Evolutionary conservation across 768 basidiomycete species (phyloP).

Genomic region (Leccinum imitatum): DNA sequence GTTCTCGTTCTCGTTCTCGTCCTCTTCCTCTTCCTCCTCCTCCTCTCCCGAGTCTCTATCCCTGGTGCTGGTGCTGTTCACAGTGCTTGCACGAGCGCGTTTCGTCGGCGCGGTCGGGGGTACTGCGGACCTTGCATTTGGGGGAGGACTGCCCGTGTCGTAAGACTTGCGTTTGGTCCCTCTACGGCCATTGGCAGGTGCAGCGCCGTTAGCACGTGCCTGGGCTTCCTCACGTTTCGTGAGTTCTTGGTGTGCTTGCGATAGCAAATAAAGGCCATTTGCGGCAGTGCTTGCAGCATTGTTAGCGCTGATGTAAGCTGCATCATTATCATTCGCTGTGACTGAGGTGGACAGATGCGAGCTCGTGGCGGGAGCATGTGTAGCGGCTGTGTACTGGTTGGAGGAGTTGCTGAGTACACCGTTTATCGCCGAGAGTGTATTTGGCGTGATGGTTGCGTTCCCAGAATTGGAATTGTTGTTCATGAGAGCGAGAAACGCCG

Average conservation of each 20-base stretch:
- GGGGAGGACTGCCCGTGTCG: slow-evolving; percentile 42
- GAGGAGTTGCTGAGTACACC: slow-evolving; percentile 59
- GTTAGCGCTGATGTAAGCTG: slow-evolving; percentile 43
- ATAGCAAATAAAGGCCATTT: slow-evolving; percentile 91
- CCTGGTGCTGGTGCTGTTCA: slow-evolving; percentile 29
- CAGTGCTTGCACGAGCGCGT: slow-evolving; percentile 40
- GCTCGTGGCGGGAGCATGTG: slow-evolving; percentile 34
- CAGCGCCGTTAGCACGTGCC: slow-evolving; percentile 51
- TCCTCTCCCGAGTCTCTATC: slow-evolving; percentile 39
- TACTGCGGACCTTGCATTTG: slow-evolving; percentile 23
- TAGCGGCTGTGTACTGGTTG: slow-evolving; percentile 26
- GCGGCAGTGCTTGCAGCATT: slow-evolving; percentile 71
- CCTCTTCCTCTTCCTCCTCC: slow-evolving; percentile 40
- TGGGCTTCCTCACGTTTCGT: slow-evolving; percentile 91
- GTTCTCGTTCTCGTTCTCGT: slow-evolving; percentile 42
- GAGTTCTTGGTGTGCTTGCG: slow-evolving; percentile 94
- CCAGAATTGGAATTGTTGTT: slow-evolving; percentile 44
- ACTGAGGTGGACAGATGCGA: slow-evolving; percentile 37
- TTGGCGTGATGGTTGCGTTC: slow-evolving; percentile 57
- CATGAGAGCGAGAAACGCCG: slow-evolving; percentile 91
- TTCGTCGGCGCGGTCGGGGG: slow-evolving; percentile 29
- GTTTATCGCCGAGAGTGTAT: slow-evolving; percentile 60
- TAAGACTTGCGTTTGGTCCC: slow-evolving; percentile 71
- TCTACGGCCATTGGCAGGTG: slow-evolving; percentile 40
- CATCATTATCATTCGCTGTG: slow-evolving; percentile 34